These are phyloP conservation scores for Oryza glumipatula DNA, from an alignment of 176 grass and related monocot genomes.

Conservation along the genomic window DNA sequence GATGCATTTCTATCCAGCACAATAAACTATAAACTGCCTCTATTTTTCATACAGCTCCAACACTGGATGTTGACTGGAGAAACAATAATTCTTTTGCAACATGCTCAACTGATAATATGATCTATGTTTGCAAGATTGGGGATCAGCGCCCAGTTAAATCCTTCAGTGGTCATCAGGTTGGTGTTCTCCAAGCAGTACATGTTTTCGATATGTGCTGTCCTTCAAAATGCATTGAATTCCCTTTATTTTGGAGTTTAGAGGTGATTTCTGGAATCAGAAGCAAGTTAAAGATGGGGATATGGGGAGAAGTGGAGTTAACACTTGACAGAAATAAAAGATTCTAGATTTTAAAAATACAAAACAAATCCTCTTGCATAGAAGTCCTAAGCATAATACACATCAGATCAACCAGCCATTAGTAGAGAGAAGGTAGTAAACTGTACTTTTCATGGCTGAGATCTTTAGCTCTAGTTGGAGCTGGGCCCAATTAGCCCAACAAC, in stretches of 20 bases:
- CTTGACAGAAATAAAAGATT: not conserved
- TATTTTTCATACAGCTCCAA: conserved; percentile 72
- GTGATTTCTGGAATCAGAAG: not conserved
- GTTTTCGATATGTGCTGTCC: not conserved
- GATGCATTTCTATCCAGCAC: conserved; percentile 1
- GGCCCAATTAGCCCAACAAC: not conserved
- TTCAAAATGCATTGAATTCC: not conserved
- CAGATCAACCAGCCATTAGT: not conserved
- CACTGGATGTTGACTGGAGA: conserved; percentile 98
- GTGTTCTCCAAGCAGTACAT: conserved; percentile 19
- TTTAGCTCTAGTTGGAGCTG: not conserved
- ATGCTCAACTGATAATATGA: conserved; percentile 96
- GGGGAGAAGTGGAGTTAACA: not conserved
- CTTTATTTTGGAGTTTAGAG: not conserved
- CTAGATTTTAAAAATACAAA: not conserved
- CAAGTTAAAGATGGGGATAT: too few relatives aligned
- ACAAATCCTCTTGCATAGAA: too few relatives aligned
- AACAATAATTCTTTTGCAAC: conserved; percentile 98
- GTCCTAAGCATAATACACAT: not conserved
- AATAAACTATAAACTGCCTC: conserved; percentile 13
- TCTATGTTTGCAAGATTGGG: conserved; percentile 97
- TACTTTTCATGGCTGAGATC: not conserved
- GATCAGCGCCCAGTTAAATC: conserved; percentile 73
- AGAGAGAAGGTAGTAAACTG: not conserved
- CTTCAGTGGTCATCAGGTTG: conserved; percentile 89